Evolutionary conservation across 2,329 filamentous ascomycete genomes (phyloP).

Genomic region (Neonectria magnoliae): DNA sequence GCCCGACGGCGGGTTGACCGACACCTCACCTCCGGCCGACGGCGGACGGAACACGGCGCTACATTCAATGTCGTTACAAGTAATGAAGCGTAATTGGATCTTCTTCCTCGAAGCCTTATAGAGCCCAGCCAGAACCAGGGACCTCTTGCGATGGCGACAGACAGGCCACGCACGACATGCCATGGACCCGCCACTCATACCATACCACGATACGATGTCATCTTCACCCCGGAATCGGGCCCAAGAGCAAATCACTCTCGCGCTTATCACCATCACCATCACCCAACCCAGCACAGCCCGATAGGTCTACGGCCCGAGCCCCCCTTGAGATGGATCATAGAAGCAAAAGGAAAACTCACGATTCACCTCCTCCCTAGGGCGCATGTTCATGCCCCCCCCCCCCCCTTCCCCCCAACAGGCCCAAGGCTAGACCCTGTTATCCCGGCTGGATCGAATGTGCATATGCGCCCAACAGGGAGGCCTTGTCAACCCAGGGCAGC

Average conservation of each 20-base stretch:
- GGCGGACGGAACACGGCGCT: slow-evolving; percentile 12
- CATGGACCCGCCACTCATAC: slow-evolving; percentile 16
- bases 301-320: slow-evolving; percentile 21
- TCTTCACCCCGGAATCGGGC: slow-evolving; percentile 1
- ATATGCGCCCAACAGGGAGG: slow-evolving; percentile 24
- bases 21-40: slow-evolving; percentile 7
- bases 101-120: slow-evolving; percentile 1
- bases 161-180: slow-evolving; percentile 10
- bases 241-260: neutral
- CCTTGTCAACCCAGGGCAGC: neutral
- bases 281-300: slow-evolving; percentile 13
- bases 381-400: slow-evolving; percentile 2
- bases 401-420: slow-evolving; percentile 3
- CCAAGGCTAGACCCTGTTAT: slow-evolving; percentile 15
- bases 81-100: slow-evolving; percentile 6
- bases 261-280: neutral
- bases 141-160: slow-evolving; percentile 2
- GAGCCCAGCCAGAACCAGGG: slow-evolving; percentile 15
- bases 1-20: slow-evolving; percentile 1
- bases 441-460: slow-evolving; percentile 24
- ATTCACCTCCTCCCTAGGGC: neutral
- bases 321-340: slow-evolving; percentile 6
- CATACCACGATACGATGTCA: slow-evolving; percentile 2
- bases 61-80: neutral
- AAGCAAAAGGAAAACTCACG: neutral